Base-by-base conservation (phyloP, 2,329 filamentous ascomycete species). In the Nemania sp. region DNA sequence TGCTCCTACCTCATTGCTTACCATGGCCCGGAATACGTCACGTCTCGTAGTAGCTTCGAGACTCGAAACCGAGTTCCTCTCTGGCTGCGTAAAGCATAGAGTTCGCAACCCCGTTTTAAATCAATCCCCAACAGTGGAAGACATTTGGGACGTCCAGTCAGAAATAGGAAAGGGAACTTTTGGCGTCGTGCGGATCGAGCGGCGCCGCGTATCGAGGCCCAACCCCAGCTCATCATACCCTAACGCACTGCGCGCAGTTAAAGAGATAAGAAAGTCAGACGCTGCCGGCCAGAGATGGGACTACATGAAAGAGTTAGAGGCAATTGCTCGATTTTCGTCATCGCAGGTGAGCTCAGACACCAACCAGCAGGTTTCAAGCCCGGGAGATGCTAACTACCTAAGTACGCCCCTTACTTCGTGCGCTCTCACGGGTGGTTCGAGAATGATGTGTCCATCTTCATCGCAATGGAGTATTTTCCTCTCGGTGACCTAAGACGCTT, bases 371-470 rank as follows among this genome's bases (percentile, higher is more conserved):
- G 3, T 5, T 35, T 41, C 8, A n/a, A 52, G n/a, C 3, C 20
- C 10, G 10, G 32, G 26, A 49, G 32, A 3, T 10, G 32, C 35
- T 59, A n/a, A 64, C 54, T 1, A 45, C 27, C 32, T 1, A 13
- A 64, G 62, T 64, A 64, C 18, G 62, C 45, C 8, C 62, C 62
- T 1, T 72, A 66, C 55, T 72, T 72, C n/a, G 70, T 72, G 1
- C 62, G 52, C 15, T 69, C 67, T 3, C 41, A 61, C 4, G 69
- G 71, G 1, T 73, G 71, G 71, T 73, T 59, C 41, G 69, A 71
- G 41, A 43, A 38, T 10, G 7, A 64, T 5, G 56, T 70, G 5
- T 52, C 64, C 6, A 35, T 73, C 5, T 73, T 65, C 22, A 68
- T 73, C 20, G 13, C 67, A 8, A 73, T 71, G 71, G 71, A 73